These are phyloP conservation scores for Macrophomina tecta DNA, from an alignment of 2,329 filamentous ascomycete genomes.

Conservation along the genomic window DNA sequence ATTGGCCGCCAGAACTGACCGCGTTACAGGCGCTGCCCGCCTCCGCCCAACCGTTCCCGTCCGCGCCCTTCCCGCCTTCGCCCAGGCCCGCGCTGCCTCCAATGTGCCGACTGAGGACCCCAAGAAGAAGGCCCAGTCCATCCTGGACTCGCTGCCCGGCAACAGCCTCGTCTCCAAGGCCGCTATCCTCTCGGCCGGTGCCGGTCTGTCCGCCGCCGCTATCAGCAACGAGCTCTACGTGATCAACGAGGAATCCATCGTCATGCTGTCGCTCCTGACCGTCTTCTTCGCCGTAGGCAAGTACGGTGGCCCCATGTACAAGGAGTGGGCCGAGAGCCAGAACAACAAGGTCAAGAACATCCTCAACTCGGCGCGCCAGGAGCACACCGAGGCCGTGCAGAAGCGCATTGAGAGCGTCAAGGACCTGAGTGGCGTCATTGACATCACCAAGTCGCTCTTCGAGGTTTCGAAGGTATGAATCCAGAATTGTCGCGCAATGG, in stretches of 20 bases:
- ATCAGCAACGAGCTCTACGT: constrained; percentile 99
- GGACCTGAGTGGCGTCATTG: constrained; percentile 92
- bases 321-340: constrained; percentile 88
- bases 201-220: constrained; percentile 89
- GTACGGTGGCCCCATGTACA: constrained; percentile 91
- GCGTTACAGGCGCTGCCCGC: constrained; percentile 78
- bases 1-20: constrained; percentile 48
- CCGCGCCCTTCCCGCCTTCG: constrained; percentile 74
- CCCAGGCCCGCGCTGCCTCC: constrained; percentile 72
- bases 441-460: constrained; percentile 96
- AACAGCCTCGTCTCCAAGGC: constrained; percentile 94
- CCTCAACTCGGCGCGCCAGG: constrained; percentile 88
- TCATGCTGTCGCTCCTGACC: constrained; percentile 88
- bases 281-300: constrained; percentile 93
- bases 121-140: constrained; percentile 95
- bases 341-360: constrained; percentile 93
- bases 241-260: constrained; percentile 97
- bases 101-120: constrained; percentile 85
- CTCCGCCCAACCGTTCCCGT: constrained; percentile 77
- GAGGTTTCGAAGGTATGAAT: constrained; percentile 89
- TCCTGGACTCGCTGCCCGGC: constrained; percentile 91
- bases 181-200: constrained; percentile 91
- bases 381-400: constrained; percentile 96
- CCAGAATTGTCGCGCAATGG: not conserved
- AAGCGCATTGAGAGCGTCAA: constrained; percentile 90